Evolutionary conservation across 2,329 filamentous ascomycete species (phyloP), one percentile per base, ranked within the genome.

Genomic region (Fusarium mangiferae): DNA sequence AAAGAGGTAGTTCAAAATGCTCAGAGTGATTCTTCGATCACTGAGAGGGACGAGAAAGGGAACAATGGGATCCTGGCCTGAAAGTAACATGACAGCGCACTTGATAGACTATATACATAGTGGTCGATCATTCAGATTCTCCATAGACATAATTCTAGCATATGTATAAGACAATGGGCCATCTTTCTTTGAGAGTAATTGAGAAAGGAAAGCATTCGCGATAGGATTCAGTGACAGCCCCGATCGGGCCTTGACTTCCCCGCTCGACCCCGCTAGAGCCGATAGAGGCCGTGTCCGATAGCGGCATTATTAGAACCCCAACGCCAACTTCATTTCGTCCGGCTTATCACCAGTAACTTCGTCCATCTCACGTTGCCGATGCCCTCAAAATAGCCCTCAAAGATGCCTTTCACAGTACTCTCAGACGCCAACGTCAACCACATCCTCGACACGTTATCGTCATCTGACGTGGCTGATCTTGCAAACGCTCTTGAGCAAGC

Each of bases 381-480:
- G 8, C 10, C 26, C 7, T n/a, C 26, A 20, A 13, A 13, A n/a
- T 11, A 6, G 6, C 1, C 18, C 18, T 5, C 5, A 22, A 49
- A 62, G 7, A 78, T 78, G 77, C 7, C 75, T 6, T 78, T 78
- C 41, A 78, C 77, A 8, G 72, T 78, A 9, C 75, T 78, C 18
- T 75, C 76, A 7, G 72, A 78, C 28, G 10, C 45, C 10, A 74
- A 78, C 30, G 66, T 78, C 22, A 75, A 70, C n/a, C 64, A 75
- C 24, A 76, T 78, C 41, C 65, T 78, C 0, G 66, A 66, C 38
- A 66, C 55, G 10, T 55, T 78, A 17, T 66, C 74, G 5, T 52
- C 70, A 7, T 54, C 64, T 3, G 76, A 78, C n/a, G 69, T 77
- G 2, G 28, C 64, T 0, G 68, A 55, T 6, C 66, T 78, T 9